These are phyloP conservation scores for Pochonia chlamydosporia DNA, from an alignment of 2,329 filamentous ascomycete species.

Conservation along the genomic window DNA sequence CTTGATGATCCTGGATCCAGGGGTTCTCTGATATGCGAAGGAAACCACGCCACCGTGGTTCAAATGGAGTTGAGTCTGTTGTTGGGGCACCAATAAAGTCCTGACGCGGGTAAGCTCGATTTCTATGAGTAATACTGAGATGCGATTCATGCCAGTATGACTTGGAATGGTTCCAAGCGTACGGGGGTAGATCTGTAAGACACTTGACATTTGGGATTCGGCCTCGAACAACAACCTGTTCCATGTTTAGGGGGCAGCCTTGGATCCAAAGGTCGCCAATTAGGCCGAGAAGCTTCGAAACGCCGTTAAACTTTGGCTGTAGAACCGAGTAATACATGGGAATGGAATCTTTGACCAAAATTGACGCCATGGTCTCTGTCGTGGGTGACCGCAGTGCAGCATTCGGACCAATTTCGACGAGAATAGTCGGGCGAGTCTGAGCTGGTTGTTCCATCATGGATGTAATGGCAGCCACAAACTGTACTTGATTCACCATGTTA, in stretches of 20 bases:
- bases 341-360: slow-evolving; percentile 2
- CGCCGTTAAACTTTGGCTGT: slow-evolving; percentile 17
- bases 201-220: slow-evolving; percentile 20
- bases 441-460: slow-evolving; percentile 23
- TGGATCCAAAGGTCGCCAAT: slow-evolving; percentile 31
- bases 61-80: slow-evolving; percentile 36
- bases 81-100: slow-evolving; percentile 45
- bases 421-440: slow-evolving; percentile 24
- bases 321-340: slow-evolving; percentile 22
- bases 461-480: slow-evolving; percentile 34
- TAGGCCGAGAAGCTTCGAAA: slow-evolving; percentile 21
- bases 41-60: slow-evolving; percentile 44
- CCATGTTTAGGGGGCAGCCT: slow-evolving; percentile 27
- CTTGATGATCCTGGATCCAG: slow-evolving; percentile 46
- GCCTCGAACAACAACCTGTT: slow-evolving; percentile 19
- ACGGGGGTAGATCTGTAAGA: slow-evolving; percentile 42
- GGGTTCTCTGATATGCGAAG: slow-evolving; percentile 43
- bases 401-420: slow-evolving; percentile 37
- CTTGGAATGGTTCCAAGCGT: slow-evolving; percentile 49
- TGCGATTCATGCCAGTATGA: slow-evolving; percentile 50
- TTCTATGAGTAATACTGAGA: slow-evolving; percentile 35
- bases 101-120: slow-evolving; percentile 38
- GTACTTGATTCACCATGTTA: slow-evolving; percentile 40
- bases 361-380: slow-evolving; percentile 24
- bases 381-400: slow-evolving; percentile 30